phyloP scores from a whole-genome alignment of 1,284 basidiomycete genomes.

The Cerioporus squamosus region DNA sequence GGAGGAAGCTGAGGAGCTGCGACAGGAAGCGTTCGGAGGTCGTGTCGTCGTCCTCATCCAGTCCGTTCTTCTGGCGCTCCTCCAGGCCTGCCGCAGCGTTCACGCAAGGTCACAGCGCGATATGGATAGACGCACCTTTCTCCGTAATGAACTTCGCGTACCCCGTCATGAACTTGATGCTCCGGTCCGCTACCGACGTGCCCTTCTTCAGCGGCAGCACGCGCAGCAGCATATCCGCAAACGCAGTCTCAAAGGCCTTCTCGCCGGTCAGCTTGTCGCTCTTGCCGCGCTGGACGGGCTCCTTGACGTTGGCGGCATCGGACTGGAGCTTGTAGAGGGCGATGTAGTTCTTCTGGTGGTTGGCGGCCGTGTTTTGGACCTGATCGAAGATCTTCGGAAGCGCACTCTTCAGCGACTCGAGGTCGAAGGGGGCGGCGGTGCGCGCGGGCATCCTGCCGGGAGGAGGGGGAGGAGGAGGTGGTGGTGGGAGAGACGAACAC shows the following conservation, averaged over 20 bases:
- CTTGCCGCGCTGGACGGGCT: slow-evolving; percentile 53
- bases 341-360: slow-evolving; percentile 92
- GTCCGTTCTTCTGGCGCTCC: slow-evolving; percentile 40
- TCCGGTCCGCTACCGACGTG: slow-evolving; percentile 75
- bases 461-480: neutral
- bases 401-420: slow-evolving; percentile 36
- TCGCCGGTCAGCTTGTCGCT: slow-evolving; percentile 77
- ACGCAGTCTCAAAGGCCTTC: slow-evolving; percentile 76
- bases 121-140: slow-evolving; percentile 59
- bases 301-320: slow-evolving; percentile 63
- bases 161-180: slow-evolving; percentile 84
- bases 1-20: slow-evolving; percentile 77
- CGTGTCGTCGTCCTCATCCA: slow-evolving; percentile 72
- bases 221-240: slow-evolving; percentile 74
- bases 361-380: slow-evolving; percentile 81
- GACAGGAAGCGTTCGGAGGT: slow-evolving; percentile 76
- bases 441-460: slow-evolving; percentile 36
- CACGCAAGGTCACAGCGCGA: neutral
- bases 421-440: slow-evolving; percentile 33
- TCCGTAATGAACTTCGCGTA: slow-evolving; percentile 84
- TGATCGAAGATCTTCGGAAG: slow-evolving; percentile 78
- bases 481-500: neutral
- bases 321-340: slow-evolving; percentile 84
- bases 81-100: slow-evolving; percentile 33
- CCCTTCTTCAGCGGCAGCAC: slow-evolving; percentile 88